Conservation (phyloP, 179 eudicot species). For the Beta lomatogona region DNA sequence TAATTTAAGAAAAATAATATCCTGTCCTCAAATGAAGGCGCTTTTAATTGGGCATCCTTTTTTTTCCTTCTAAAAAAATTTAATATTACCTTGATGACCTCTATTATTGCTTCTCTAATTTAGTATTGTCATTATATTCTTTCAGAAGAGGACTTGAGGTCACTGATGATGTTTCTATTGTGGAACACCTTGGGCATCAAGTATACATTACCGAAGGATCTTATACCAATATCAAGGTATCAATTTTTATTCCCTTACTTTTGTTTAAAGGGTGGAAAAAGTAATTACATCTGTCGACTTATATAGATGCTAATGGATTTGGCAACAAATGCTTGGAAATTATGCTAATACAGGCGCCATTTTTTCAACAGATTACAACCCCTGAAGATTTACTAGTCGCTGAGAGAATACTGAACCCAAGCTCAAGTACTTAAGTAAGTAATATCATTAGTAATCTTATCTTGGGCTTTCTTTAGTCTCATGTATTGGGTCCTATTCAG, state of each 20-base stretch:
- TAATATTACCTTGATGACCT: not conserved
- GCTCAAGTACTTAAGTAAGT: slow-evolving; percentile 21
- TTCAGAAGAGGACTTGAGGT: slow-evolving; percentile 84
- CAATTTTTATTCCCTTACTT: not conserved
- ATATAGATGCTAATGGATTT: not conserved
- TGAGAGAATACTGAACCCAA: slow-evolving; percentile 63
- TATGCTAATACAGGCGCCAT: not conserved
- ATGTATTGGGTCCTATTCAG: not conserved
- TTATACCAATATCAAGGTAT: slow-evolving; percentile 90
- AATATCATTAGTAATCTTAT: not conserved
- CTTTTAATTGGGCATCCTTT: not conserved
- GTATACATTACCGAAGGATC: slow-evolving; percentile 90
- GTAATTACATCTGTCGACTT: not conserved
- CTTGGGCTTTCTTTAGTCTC: not conserved
- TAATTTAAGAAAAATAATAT: not conserved
- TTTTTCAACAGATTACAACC: slow-evolving; percentile 67
- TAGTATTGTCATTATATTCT: not conserved
- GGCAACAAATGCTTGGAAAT: not conserved
- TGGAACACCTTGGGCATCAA: slow-evolving; percentile 90
- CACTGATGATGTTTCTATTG: slow-evolving; percentile 94
- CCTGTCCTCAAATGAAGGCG: not conserved
- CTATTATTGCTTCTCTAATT: not conserved
- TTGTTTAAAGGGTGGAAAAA: not conserved
- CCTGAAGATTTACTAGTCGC: slow-evolving; percentile 90
- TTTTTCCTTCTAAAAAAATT: not conserved